Conservation (phyloP, 108 stramenopile species). For the Discostella pseudostelligera region DNA sequence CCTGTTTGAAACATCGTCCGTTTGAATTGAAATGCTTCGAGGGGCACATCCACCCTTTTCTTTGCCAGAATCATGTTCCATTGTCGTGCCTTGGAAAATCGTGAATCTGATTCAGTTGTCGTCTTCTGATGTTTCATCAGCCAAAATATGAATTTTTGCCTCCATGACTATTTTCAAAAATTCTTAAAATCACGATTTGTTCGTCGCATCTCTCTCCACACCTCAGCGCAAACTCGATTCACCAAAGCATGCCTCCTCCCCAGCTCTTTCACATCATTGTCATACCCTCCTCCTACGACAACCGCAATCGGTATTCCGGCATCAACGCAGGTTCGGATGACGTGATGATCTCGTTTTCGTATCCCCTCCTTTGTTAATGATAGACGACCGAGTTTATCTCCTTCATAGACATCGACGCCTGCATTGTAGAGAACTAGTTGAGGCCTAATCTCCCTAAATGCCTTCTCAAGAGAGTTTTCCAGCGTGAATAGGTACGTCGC, state of each 20-base stretch:
- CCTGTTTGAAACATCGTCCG: constrained; percentile 1
- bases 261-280: constrained; percentile 53
- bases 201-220: constrained; percentile 80
- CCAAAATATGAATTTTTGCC: too few species aligned
- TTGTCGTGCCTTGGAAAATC: too few species aligned
- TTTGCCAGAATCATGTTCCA: neutral
- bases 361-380: constrained; percentile 64
- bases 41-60: neutral
- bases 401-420: constrained; percentile 70
- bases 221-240: constrained; percentile 63
- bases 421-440: constrained; percentile 84
- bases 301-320: constrained; percentile 61
- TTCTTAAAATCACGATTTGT: too few species aligned
- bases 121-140: too few species aligned
- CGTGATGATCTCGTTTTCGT: constrained; percentile 56
- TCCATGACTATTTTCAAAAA: too few species aligned
- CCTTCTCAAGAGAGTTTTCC: constrained; percentile 39
- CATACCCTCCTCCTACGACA: constrained; percentile 83
- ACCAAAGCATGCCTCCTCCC: constrained; percentile 73
- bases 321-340: constrained; percentile 55
- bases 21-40: constrained; percentile 21
- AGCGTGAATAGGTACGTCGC: constrained; percentile 57
- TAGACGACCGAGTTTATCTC: constrained; percentile 70
- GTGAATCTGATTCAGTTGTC: too few species aligned
- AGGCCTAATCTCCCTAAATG: constrained; percentile 54